Evolutionary conservation across 2,329 filamentous ascomycete species (phyloP), one percentile per base, ranked within the genome.

Genomic region (Exserohilum turcica): DNA sequence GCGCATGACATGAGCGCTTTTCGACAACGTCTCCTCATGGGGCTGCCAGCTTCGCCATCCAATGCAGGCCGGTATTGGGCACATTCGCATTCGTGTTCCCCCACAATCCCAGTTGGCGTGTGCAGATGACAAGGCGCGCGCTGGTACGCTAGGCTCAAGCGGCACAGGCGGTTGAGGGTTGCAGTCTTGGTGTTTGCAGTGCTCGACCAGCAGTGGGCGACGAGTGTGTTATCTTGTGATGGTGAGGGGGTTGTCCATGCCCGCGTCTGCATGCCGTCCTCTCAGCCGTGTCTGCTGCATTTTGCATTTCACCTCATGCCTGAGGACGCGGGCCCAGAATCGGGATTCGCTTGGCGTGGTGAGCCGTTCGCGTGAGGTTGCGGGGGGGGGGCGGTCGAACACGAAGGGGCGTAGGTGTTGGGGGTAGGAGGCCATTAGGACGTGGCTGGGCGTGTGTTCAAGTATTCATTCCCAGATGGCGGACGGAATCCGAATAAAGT

Each of bases 401-500:
- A 35, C 15, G 15, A 5, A 19, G 24, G 12, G 37, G 16, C 37
- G 16, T 47, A 24, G 44, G 33, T 39, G 37, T 24, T 29, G 35
- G 12, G 44, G 35, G 44, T 16, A 18, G 8, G n/a, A n/a, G n/a
- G n/a, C n/a, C n/a, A n/a, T n/a, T n/a, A n/a, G n/a, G n/a, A n/a
- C n/a, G n/a, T n/a, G n/a, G n/a, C n/a, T n/a, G n/a, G 28, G 24
- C 28, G 29, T 36, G 8, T 27, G 16, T 16, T 27, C 40, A 48
- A 47, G 45, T 28, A 48, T n/a, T 50, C 46, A 12, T 43, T 38
- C 15, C 27, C 7, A 13, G 45, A 31, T 32, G 29, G 36, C 27
- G 38, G 35, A 47, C 5, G 9, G 39, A 48, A 21, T 36, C 64
- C 64, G 64, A 66, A 49, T 15, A 42, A 64, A 53, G 56, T 66